Evolutionary conservation across 495 filamentous ascomycete genomes (phyloP).

Genomic region (Halenospora varia): DNA sequence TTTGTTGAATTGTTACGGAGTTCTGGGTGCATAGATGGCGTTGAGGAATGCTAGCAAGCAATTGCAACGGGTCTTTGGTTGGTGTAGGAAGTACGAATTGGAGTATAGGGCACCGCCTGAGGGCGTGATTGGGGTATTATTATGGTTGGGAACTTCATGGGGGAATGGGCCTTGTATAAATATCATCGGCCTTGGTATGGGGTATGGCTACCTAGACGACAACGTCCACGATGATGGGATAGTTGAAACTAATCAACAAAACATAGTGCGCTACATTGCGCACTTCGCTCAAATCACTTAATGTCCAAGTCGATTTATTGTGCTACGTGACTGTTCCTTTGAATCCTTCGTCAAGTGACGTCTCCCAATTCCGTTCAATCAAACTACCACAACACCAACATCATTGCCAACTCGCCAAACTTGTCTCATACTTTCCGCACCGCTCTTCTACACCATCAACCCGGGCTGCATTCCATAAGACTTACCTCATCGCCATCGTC

Average conservation of each 20-base stretch:
- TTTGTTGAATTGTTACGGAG: background rate
- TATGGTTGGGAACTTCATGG: background rate
- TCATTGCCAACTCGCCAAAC: no score
- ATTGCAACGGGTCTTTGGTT: background rate
- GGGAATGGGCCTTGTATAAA: background rate
- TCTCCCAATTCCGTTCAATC: no score
- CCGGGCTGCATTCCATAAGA: no score
- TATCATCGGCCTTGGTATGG: background rate
- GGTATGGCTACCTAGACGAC: background rate
- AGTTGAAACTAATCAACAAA: background rate
- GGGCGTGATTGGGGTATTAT: background rate
- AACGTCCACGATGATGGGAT: background rate
- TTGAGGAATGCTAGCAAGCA: background rate
- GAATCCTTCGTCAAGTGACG: no score
- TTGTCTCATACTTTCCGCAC: no score
- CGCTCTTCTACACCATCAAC: no score
- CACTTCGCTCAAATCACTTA: no score
- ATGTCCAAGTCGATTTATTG: no score
- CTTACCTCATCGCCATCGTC: no score
- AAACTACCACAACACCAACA: no score
- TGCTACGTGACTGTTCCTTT: no score
- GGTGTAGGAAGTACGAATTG: background rate
- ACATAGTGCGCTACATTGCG: background rate
- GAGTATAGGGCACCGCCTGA: background rate
- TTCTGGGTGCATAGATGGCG: background rate